A percentile compares a stretch with the other conserved stretches of the same genome.
phyloP scores from a whole-genome alignment of 257 asterid genomes.

The Mitragyna speciosa region DNA sequence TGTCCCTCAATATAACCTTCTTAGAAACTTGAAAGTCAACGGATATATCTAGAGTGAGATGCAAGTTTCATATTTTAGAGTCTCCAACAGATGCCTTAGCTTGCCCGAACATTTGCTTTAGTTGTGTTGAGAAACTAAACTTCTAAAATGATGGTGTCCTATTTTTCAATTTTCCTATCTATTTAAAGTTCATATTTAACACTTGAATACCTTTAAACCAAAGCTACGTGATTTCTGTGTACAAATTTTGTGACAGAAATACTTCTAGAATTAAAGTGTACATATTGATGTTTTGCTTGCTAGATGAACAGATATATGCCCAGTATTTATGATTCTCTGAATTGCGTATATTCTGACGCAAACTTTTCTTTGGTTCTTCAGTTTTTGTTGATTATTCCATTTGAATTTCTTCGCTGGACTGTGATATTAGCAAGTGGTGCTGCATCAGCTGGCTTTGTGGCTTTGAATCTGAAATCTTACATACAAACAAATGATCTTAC shows the following conservation, averaged over 20 bases:
- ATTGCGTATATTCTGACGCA: not conserved
- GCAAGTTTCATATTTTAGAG: not conserved
- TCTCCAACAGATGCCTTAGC: not conserved
- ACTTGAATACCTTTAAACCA: not conserved
- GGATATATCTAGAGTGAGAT: not conserved
- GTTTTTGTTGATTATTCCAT: constrained; percentile 73
- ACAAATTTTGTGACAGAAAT: not conserved
- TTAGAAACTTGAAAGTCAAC: not conserved
- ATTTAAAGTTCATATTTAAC: not conserved
- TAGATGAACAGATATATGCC: not conserved
- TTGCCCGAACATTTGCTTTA: not conserved
- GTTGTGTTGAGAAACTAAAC: not conserved
- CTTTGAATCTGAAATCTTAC: constrained; percentile 71
- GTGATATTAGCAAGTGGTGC: constrained; percentile 62
- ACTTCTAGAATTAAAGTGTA: not conserved
- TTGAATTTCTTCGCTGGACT: constrained; percentile 73
- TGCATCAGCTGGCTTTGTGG: constrained; percentile 74
- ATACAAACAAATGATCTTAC: constrained; percentile 49
- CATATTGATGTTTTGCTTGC: not conserved
- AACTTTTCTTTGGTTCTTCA: constrained; percentile 30
- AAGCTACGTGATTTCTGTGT: not conserved
- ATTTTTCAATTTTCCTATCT: not conserved
- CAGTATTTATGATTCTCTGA: not conserved
- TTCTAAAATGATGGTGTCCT: not conserved
- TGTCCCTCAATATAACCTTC: not conserved